Evolutionary conservation across 306 rosid genomes (phyloP).

Genomic region (Lathyrus tuberosus): DNA sequence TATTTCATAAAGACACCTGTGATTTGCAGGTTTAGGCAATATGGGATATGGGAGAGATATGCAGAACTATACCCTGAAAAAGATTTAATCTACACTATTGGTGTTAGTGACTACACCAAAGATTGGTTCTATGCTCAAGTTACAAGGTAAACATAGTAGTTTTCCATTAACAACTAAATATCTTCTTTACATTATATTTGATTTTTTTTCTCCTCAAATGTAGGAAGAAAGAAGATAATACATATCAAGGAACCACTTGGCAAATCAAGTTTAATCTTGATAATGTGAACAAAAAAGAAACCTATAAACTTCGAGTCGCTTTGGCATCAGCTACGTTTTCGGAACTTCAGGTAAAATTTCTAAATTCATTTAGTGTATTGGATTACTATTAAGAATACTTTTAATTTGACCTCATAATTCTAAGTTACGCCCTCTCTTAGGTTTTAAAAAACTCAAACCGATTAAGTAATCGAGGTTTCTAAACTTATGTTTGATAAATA

Average conservation of each 20-base stretch:
- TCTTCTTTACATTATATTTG: neutral
- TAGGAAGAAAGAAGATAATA: constrained; percentile 69
- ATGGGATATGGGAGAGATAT: constrained; percentile 94
- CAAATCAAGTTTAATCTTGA: constrained; percentile 74
- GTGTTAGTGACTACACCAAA: constrained; percentile 64
- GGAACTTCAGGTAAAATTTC: constrained; percentile 71
- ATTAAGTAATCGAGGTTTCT: neutral
- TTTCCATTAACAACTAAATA: neutral
- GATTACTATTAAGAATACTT: neutral
- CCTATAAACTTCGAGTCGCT: constrained; percentile 75
- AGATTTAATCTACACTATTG: constrained; percentile 75
- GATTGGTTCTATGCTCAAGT: constrained; percentile 98
- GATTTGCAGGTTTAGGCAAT: constrained; percentile 73
- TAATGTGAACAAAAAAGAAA: constrained; percentile 45
- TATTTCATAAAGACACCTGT: neutral
- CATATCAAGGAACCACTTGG: constrained; percentile 96
- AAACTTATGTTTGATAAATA: constrained; percentile 2
- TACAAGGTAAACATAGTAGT: constrained; percentile 56
- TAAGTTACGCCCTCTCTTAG: neutral
- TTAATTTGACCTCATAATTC: neutral
- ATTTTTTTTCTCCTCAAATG: neutral
- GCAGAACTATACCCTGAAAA: constrained; percentile 73
- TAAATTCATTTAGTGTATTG: neutral
- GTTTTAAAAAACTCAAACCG: too few relatives aligned
- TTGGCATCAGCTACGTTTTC: constrained; percentile 76